Percentiles rank a stretch among this genome's conserved stretches.
These are phyloP conservation scores for Penicillium freii DNA, from an alignment of 2,329 filamentous ascomycete genomes.

Conservation along the genomic window DNA sequence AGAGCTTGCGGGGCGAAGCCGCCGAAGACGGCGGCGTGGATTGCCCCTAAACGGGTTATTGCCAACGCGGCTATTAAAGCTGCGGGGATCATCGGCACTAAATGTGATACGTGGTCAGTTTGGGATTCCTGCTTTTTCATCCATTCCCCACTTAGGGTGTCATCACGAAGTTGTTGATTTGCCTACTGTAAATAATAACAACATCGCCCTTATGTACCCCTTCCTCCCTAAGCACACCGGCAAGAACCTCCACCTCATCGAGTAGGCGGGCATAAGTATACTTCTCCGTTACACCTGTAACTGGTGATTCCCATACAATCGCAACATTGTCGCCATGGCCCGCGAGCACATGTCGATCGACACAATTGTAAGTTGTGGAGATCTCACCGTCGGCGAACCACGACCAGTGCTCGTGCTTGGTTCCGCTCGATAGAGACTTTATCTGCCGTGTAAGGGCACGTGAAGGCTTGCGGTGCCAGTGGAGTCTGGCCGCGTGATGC, in stretches of 20 bases:
- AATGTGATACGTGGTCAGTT: not conserved
- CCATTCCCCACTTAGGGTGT: not conserved
- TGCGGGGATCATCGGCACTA: constrained; percentile 93
- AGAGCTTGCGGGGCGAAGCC: constrained; percentile 80
- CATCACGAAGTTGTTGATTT: not conserved
- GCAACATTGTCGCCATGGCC: constrained; percentile 73
- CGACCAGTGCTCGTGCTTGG: constrained; percentile 73
- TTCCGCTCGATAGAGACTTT: constrained; percentile 61
- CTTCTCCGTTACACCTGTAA: constrained; percentile 68
- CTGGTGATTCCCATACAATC: constrained; percentile 84
- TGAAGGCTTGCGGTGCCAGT: constrained; percentile 77
- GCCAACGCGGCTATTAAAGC: constrained; percentile 85
- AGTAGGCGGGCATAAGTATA: constrained; percentile 75
- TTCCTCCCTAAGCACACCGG: constrained; percentile 76
- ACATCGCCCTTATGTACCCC: constrained; percentile 82
- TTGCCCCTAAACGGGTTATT: constrained; percentile 74
- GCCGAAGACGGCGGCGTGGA: constrained; percentile 91
- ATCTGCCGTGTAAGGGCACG: constrained; percentile 58
- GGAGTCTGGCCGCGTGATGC: constrained; percentile 68
- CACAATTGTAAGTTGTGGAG: constrained; percentile 86
- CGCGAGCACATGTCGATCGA: constrained; percentile 80
- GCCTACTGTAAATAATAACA: constrained; percentile 81
- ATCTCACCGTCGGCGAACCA: constrained; percentile 92
- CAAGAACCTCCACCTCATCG: constrained; percentile 75
- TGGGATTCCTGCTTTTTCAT: not conserved